Conservation (phyloP, 2,329 filamentous ascomycete genomes). For the Colletotrichum costaricense region DNA sequence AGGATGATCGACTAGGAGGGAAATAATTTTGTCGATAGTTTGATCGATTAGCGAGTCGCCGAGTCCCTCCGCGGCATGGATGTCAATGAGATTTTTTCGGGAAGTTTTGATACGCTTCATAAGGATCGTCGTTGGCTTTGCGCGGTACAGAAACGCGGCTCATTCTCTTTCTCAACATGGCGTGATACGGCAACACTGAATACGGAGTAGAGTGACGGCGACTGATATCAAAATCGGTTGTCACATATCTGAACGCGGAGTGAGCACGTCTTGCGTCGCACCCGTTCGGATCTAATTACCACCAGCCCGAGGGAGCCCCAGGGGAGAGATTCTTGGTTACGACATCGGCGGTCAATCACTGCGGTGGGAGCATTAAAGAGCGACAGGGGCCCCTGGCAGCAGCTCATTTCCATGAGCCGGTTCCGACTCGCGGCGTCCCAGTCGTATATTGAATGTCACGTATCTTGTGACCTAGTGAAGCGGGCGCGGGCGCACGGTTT, state of each 20-base stretch:
- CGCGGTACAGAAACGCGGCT: neutral
- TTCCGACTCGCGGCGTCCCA: neutral
- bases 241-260: neutral
- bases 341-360: neutral
- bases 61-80: neutral
- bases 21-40: constrained; percentile 6
- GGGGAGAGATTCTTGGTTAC: neutral
- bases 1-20: neutral
- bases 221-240: too few relatives aligned
- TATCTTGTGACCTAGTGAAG: neutral
- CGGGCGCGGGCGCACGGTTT: constrained; percentile 3
- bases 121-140: neutral
- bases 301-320: neutral
- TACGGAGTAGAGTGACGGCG: too few relatives aligned
- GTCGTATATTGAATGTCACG: neutral
- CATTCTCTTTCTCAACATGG: too few relatives aligned
- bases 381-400: constrained; percentile 21
- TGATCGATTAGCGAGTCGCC: constrained; percentile 16
- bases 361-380: constrained; percentile 5
- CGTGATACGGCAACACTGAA: neutral
- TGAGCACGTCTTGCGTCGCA: neutral
- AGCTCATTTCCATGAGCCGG: constrained; percentile 28
- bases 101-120: neutral
- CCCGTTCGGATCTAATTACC: neutral
- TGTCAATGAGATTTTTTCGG: neutral